Percentiles rank a stretch among this genome's conserved stretches.
phyloP scores from a whole-genome alignment of 768 basidiomycete species.

The Russula vinacea region DNA sequence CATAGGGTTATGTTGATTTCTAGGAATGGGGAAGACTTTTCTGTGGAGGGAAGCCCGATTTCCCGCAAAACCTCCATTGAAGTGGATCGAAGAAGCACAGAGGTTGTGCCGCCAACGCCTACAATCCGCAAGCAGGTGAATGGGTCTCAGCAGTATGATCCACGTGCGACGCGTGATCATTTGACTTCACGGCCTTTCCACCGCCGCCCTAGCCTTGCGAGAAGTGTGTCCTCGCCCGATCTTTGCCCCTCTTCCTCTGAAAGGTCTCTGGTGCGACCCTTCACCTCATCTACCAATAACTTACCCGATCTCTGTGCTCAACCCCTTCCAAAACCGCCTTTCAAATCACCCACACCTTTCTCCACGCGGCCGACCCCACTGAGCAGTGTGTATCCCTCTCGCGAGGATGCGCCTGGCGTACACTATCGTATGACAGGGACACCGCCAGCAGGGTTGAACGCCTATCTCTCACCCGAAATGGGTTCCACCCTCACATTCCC shows the following conservation, averaged over 20 bases:
- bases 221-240: constrained; percentile 22
- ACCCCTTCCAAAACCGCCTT: neutral
- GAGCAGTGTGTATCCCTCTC: neutral
- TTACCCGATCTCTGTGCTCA: neutral
- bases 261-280: neutral
- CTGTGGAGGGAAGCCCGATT: neutral
- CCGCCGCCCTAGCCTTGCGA: neutral
- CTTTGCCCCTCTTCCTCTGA: neutral
- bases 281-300: constrained; percentile 6
- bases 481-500: neutral
- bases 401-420: neutral
- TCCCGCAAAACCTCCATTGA: neutral
- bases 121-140: constrained; percentile 7
- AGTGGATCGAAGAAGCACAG: constrained; percentile 15
- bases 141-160: neutral
- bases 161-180: neutral
- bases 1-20: constrained; percentile 20
- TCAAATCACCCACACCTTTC: neutral
- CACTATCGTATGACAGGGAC: constrained; percentile 13
- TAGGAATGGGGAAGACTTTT: constrained; percentile 18
- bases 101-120: constrained; percentile 26
- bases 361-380: neutral
- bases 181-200: neutral
- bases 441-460: neutral
- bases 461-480: neutral